Evolutionary conservation across 1,284 basidiomycete genomes (phyloP).

Genomic region (Irpex sp.): DNA sequence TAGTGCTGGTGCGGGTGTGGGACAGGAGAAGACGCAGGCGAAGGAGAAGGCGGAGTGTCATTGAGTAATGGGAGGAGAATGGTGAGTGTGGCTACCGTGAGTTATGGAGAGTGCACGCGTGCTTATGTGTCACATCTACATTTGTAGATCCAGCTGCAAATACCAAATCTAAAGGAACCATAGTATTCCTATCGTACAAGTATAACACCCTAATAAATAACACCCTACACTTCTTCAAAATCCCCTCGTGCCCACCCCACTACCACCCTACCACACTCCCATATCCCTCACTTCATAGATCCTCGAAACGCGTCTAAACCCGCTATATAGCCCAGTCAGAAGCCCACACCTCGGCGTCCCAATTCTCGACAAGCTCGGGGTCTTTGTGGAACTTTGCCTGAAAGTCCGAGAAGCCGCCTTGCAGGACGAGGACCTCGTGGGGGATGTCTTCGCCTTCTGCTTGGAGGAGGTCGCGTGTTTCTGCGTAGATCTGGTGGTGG

Average conservation of each 20-base stretch:
- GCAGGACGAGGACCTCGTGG: conserved; percentile 61
- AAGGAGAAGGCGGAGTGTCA: neutral
- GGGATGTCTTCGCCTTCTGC: conserved; percentile 35
- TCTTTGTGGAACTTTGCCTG: conserved; percentile 70
- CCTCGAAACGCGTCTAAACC: neutral
- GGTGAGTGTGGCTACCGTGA: neutral
- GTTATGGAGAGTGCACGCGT: no score
- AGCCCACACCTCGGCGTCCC: conserved; percentile 60
- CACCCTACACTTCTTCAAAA: no score
- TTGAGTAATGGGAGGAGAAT: neutral
- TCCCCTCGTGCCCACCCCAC: no score
- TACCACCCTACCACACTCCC: neutral
- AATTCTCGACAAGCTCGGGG: conserved; percentile 69
- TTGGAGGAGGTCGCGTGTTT: conserved; percentile 42
- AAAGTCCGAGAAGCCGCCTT: conserved; percentile 69
- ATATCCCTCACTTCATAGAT: neutral
- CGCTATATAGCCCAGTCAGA: conserved; percentile 8
- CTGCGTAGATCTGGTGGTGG: conserved; percentile 56
- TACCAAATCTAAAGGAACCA: no score
- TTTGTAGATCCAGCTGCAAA: no score
- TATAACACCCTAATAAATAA: no score
- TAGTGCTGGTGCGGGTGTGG: neutral
- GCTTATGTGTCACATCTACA: no score
- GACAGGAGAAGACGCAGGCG: neutral
- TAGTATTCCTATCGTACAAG: no score